Evolutionary conservation across 345 rosid species (phyloP), one percentile per base, ranked within the genome.

Genomic region (Crucihimalaya himalaica): DNA sequence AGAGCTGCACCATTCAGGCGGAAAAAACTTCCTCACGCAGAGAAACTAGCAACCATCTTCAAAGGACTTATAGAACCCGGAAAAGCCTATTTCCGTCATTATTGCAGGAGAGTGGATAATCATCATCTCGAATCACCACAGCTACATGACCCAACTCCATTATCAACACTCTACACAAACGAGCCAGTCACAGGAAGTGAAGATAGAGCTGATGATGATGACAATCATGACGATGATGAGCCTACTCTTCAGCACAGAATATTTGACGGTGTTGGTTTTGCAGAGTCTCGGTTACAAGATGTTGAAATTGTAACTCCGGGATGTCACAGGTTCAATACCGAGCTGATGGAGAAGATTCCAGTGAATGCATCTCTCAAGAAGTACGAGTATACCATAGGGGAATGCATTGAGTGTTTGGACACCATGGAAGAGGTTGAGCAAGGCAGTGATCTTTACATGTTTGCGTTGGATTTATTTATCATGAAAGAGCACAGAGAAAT

Each of bases 351-450:
- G 25, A 66, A 67, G 58, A 76, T 59, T 64, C 73, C 76, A n/a
- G 31, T 57, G 43, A 66, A 43, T 47, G 23, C 40, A 2, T 54
- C 74, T 7, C 74, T 27, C 5, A 79, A 74, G 78, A 69, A 23
- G 25, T 42, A 16, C 29, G 69, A 68, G 55, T 84, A 75, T 31
- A 77, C 76, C 6, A 82, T 86, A 18, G 84, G 83, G 4, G 84
- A 82, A 61, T 84, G 89, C 79, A 84, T 82, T 0, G 81, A 82
- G 34, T 76, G 83, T 79, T 83, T 84, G 57, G 87, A 86, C 63
- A 37, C 72, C 54, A 79, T 86, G 87, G 80, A 72, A 50, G 85
- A 84, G 60, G 66, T 81, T 57, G 86, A 81, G 65, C 75, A 77
- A 75, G 86, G 85, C 4, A 66, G 82, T 75, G 81, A 78, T 51